These are phyloP conservation scores for Grigorovia transvaalensis DNA, from an alignment of 805 yeast genomes.

Conservation along the genomic window DNA sequence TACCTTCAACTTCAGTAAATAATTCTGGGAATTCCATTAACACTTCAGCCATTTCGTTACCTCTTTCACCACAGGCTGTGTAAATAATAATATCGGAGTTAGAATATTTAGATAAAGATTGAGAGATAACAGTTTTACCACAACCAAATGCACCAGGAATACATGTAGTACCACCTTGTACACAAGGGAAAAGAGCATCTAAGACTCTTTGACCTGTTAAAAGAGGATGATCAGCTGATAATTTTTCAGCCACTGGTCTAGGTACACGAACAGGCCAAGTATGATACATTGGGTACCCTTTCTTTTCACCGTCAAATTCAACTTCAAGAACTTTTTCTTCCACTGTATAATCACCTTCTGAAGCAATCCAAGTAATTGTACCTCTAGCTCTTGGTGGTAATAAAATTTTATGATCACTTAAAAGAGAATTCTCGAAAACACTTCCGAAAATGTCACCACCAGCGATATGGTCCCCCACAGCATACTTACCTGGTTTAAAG, in stretches of 20 bases:
- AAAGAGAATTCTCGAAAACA: slow-evolving; percentile 84
- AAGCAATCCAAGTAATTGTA: slow-evolving; percentile 82
- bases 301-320: slow-evolving; percentile 83
- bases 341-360: slow-evolving; percentile 81
- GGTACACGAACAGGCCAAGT: slow-evolving; percentile 99
- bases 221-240: slow-evolving; percentile 88
- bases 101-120: slow-evolving; percentile 91
- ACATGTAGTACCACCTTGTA: slow-evolving; percentile 99
- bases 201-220: slow-evolving; percentile 98
- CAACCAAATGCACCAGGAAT: slow-evolving; percentile 99
- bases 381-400: slow-evolving; percentile 99
- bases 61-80: slow-evolving; percentile 95
- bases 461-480: slow-evolving; percentile 93
- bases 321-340: slow-evolving; percentile 87
- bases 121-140: slow-evolving; percentile 97
- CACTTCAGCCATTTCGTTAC: slow-evolving; percentile 99
- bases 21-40: slow-evolving; percentile 99
- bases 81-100: slow-evolving; percentile 95
- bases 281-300: slow-evolving; percentile 86
- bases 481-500: slow-evolving; percentile 61
- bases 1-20: slow-evolving; percentile 80
- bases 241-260: slow-evolving; percentile 92
- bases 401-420: slow-evolving; percentile 86
- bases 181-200: slow-evolving; percentile 97
- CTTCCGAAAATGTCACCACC: slow-evolving; percentile 98